Base-by-base conservation (phyloP, 139 green algal genomes). In the Astrephomene gubernaculifera region DNA sequence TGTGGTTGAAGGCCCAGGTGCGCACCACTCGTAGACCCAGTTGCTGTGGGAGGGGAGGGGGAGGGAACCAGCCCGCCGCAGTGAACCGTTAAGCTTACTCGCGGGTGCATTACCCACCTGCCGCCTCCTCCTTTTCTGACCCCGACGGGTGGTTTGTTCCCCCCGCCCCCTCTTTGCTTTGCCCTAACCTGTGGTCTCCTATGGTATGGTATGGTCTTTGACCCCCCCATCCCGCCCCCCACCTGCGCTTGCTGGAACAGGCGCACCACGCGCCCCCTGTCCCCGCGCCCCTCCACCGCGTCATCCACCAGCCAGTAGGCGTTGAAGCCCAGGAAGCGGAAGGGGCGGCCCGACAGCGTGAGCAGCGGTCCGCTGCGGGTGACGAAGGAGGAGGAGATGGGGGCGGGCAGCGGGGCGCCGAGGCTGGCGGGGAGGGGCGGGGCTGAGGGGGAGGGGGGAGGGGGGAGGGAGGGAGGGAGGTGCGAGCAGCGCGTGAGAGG, bases 1-100 rank as follows among this genome's bases (percentile, higher is more conserved):
- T n/a, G 21, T 22, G 67, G 70, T 90, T 91, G 87, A 93, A 91
- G 35, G 85, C 90, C 90, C 90, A 93, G 4, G 79, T 86, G 43
- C 90, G 73, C 3, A 87, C 49, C 0, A 88, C 87, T 0, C 49
- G 80, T 54, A 93, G 69, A 12, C 87, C 87, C 35, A 92, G 63
- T 2, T 35, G 49, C 89, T 92, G 89, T 35, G 53, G 4, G 52
- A 9, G 14, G 1, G 24, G 36, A 12, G 31, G 49, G 49, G 67
- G 38, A 4, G 39, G 36, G n/a, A n/a, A n/a, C n/a, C n/a, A n/a
- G n/a, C n/a, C n/a, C n/a, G n/a, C n/a, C n/a, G n/a, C n/a, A n/a
- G n/a, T n/a, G n/a, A n/a, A n/a, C n/a, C n/a, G n/a, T n/a, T n/a
- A n/a, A n/a, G n/a, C n/a, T n/a, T n/a, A n/a, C n/a, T n/a, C n/a